phyloP scores from a whole-genome alignment of 257 asterid genomes.

The Jasminum sambac region DNA sequence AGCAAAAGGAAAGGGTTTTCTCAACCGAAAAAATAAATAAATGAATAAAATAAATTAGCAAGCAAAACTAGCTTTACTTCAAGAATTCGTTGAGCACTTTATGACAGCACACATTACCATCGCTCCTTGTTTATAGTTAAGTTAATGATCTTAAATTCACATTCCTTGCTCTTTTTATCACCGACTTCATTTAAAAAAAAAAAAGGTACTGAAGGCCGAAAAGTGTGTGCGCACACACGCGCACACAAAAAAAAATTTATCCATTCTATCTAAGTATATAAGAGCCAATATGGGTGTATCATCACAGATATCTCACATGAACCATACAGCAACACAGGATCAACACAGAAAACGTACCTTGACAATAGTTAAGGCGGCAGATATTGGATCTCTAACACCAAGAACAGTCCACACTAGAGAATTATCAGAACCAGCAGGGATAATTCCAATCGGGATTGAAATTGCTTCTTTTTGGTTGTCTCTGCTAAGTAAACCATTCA shows the following conservation, averaged over 20 bases:
- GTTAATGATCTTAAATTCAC: not conserved
- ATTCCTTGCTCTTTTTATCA: not conserved
- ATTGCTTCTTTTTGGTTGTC: slow-evolving; percentile 94
- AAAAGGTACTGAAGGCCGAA: not conserved
- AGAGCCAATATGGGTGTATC: no score
- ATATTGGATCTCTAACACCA: slow-evolving; percentile 94
- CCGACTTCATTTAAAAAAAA: not conserved
- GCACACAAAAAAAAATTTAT: no score
- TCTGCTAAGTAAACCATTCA: slow-evolving; percentile 93
- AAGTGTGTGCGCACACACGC: no score
- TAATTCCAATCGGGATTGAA: slow-evolving; percentile 91
- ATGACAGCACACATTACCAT: not conserved
- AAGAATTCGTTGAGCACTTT: not conserved
- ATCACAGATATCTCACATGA: slow-evolving; percentile 9
- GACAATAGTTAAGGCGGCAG: slow-evolving; percentile 93
- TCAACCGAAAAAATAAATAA: not conserved
- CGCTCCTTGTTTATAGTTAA: not conserved
- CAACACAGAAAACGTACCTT: slow-evolving; percentile 51
- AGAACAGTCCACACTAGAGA: slow-evolving; percentile 98
- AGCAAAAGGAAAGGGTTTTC: slow-evolving; percentile 8
- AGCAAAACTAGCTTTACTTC: slow-evolving; percentile 2
- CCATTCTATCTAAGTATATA: no score
- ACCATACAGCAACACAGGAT: slow-evolving; percentile 14
- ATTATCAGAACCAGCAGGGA: slow-evolving; percentile 99
- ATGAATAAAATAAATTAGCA: no score